Evolutionary conservation across 495 filamentous ascomycete genomes (phyloP).

Genomic region (Penicillium manginii): DNA sequence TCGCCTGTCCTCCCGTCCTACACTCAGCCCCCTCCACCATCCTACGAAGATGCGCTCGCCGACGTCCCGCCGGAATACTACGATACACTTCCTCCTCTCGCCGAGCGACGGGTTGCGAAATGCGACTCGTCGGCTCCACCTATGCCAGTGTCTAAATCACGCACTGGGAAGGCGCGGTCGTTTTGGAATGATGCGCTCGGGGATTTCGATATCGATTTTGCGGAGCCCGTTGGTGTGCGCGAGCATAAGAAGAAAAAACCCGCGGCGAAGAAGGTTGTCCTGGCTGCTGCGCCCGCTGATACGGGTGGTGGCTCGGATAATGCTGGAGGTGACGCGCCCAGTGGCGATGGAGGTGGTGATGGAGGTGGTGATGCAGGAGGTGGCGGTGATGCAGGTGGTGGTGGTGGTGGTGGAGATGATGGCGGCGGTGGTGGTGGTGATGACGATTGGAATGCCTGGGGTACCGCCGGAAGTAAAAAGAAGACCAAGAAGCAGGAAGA

Average conservation of each 20-base stretch:
- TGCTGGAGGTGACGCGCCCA: conserved; percentile 30
- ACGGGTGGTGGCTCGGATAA: conserved; percentile 29
- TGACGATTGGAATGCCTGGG: conserved; percentile 48
- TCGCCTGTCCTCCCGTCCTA: conserved; percentile 24
- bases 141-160: conserved; percentile 31
- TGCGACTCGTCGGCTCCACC: conserved; percentile 18
- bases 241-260: conserved; percentile 54
- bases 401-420: conserved; percentile 20
- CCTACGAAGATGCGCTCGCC: conserved; percentile 46
- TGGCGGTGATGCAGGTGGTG: conserved; percentile 40
- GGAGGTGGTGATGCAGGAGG: conserved; percentile 38
- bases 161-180: conserved; percentile 41
- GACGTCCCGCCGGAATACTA: conserved; percentile 54
- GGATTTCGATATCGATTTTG: conserved; percentile 52
- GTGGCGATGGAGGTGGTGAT: conserved; percentile 34
- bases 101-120: conserved; percentile 23
- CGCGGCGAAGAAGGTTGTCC: conserved; percentile 37
- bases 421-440: conserved; percentile 34
- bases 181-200: conserved; percentile 36
- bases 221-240: conserved; percentile 51
- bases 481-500: conserved; percentile 40
- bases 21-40: conserved; percentile 37
- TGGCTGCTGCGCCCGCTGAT: conserved; percentile 26
- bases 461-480: conserved; percentile 44
- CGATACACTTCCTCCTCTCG: conserved; percentile 32